A percentile compares a stretch with the other conserved stretches of the same genome.
Conservation (phyloP, 2,329 filamentous ascomycete species). For the Cryphonectria parasitica region DNA sequence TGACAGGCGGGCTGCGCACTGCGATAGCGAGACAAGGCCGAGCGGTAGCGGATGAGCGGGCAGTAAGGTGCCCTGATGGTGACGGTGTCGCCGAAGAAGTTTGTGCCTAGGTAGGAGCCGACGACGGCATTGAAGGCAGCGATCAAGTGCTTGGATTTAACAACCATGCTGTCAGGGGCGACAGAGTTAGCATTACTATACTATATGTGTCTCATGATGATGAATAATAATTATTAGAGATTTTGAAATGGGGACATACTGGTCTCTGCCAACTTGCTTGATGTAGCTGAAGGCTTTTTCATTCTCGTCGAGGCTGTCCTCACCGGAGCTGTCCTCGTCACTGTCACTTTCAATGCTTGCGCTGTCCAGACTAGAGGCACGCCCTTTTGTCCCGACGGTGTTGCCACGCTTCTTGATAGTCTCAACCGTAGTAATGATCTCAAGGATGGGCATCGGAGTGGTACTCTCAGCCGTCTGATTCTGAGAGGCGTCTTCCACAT, state of each 20-base stretch:
- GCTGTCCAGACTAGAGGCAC: conserved; percentile 10
- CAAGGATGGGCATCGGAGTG: conserved; percentile 43
- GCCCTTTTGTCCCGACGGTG: too few species aligned
- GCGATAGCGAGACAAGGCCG: conserved; percentile 48
- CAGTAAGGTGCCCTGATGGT: conserved; percentile 50
- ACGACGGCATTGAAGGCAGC: conserved; percentile 53
- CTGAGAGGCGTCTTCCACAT: conserved; percentile 29
- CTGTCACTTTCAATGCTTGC: conserved; percentile 10
- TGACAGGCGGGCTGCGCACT: conserved; percentile 47
- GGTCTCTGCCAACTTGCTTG: conserved; percentile 39
- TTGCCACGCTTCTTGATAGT: conserved; percentile 27
- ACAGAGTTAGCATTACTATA: background rate
- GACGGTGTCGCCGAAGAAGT: conserved; percentile 42
- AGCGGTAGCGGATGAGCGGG: conserved; percentile 51
- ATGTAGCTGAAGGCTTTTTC: conserved; percentile 32
- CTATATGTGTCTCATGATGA: background rate
- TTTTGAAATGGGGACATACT: conserved; percentile 14
- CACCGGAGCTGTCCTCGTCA: conserved; percentile 19
- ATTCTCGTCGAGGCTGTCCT: conserved; percentile 30
- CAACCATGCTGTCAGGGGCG: conserved; percentile 40
- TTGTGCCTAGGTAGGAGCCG: conserved; percentile 50
- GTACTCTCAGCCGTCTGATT: conserved; percentile 34
- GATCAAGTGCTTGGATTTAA: conserved; percentile 50
- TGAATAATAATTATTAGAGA: background rate
- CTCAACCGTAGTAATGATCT: conserved; percentile 47